Percentiles rank a stretch among this genome's conserved stretches.
These are phyloP conservation scores for Meredithiella fracta DNA, from an alignment of 2,329 filamentous ascomycete genomes.

Conservation along the genomic window DNA sequence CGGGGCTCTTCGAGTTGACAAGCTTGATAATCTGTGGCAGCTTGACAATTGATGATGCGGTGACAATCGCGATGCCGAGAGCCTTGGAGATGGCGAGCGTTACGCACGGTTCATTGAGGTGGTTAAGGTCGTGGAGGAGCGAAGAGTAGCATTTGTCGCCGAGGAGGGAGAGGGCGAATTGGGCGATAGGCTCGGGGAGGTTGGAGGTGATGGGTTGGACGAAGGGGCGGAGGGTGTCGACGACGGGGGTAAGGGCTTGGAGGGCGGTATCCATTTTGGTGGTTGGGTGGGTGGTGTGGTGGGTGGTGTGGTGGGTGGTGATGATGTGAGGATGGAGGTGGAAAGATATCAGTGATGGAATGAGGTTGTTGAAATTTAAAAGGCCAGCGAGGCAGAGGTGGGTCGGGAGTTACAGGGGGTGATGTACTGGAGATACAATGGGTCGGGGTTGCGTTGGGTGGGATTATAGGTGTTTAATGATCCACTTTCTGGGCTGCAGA, in stretches of 20 bases:
- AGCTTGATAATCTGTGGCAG: constrained; percentile 94
- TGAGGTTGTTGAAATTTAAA: background rate
- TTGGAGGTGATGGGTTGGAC: constrained; percentile 55
- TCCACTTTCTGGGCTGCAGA: too few species aligned
- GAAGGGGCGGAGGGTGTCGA: constrained; percentile 45
- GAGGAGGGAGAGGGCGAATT: constrained; percentile 63
- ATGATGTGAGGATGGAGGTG: background rate
- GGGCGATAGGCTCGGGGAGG: constrained; percentile 57
- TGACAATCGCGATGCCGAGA: constrained; percentile 85
- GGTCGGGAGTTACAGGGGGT: background rate
- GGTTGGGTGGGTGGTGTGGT: background rate
- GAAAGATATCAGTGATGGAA: background rate
- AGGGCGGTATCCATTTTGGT: constrained; percentile 4
- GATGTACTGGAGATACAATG: background rate
- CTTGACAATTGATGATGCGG: constrained; percentile 80
- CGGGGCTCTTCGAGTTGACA: constrained; percentile 59
- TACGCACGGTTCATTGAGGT: constrained; percentile 60
- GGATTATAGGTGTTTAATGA: background rate
- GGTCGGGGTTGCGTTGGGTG: background rate
- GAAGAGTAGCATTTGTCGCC: constrained; percentile 72
- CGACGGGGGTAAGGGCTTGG: constrained; percentile 21
- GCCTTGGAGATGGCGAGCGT: constrained; percentile 85
- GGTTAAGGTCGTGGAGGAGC: constrained; percentile 71
- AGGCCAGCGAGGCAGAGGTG: constrained; percentile 1
- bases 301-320: too few species aligned